These are phyloP conservation scores for Prunus persica DNA, from an alignment of 306 rosid genomes.

Conservation along the genomic window Prunus_persica_NCBIv2 NC_034013.1:13327001-13327500, in stretches of 20 bases:
- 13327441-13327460: background rate
- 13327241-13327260: background rate
- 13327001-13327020: background rate
- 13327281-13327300: background rate
- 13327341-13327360: conserved; percentile 88
- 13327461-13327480: no score
- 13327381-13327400: conserved; percentile 87
- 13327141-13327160: conserved; percentile 41
- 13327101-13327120: background rate
- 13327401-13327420: conserved; percentile 73
- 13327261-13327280: background rate
- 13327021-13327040: background rate
- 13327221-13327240: background rate
- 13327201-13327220: conserved; percentile 56
- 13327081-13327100: background rate
- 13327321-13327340: conserved; percentile 74
- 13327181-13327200: conserved; percentile 72
- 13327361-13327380: conserved; percentile 65
- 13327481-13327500: no score
- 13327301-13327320: conserved; percentile 65
- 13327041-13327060: background rate
- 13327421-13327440: background rate
- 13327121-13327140: conserved; percentile 26
- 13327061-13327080: background rate
- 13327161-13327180: conserved; percentile 82